These are phyloP conservation scores for Neonectria magnoliae DNA, from an alignment of 2,329 filamentous ascomycete species.

Conservation along the genomic window DNA sequence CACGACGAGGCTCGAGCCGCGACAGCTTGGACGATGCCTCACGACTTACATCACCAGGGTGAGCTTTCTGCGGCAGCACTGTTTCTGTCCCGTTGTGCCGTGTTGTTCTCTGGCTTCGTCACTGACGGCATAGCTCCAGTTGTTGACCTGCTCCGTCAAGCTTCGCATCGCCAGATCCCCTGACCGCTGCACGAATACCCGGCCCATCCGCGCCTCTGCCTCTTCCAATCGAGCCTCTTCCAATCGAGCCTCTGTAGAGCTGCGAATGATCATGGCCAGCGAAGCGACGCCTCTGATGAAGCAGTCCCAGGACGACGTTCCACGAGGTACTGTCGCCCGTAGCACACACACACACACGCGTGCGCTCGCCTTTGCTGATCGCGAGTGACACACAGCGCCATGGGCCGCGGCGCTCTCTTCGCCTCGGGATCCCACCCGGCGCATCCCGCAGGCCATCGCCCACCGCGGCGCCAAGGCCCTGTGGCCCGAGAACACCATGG, in stretches of 20 bases:
- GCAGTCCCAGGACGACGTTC: conserved; percentile 7
- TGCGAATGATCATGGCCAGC: conserved; percentile 7
- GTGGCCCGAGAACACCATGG: conserved; percentile 88
- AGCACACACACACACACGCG: not conserved
- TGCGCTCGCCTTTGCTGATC: conserved; percentile 5
- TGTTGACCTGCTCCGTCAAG: not conserved
- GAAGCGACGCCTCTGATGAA: conserved; percentile 13
- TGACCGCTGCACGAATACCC: not conserved
- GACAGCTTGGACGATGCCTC: not conserved
- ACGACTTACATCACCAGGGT: not conserved
- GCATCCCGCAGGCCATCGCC: conserved; percentile 76
- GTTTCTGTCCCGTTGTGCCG: not conserved
- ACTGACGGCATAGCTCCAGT: not conserved
- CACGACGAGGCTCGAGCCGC: not conserved
- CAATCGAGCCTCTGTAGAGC: not conserved
- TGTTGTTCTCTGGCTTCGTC: not conserved
- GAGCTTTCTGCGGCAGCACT: too few species aligned
- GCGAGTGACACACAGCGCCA: conserved; percentile 29
- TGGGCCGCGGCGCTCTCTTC: conserved; percentile 49
- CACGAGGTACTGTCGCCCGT: conserved; percentile 9
- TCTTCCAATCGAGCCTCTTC: not conserved
- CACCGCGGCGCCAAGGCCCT: conserved; percentile 82
- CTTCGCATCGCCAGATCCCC: not conserved
- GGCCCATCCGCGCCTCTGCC: not conserved
- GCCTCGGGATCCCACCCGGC: conserved; percentile 37